phyloP scores from a whole-genome alignment of 2,329 filamentous ascomycete species.

The Pestalotiopsis sp. region DNA sequence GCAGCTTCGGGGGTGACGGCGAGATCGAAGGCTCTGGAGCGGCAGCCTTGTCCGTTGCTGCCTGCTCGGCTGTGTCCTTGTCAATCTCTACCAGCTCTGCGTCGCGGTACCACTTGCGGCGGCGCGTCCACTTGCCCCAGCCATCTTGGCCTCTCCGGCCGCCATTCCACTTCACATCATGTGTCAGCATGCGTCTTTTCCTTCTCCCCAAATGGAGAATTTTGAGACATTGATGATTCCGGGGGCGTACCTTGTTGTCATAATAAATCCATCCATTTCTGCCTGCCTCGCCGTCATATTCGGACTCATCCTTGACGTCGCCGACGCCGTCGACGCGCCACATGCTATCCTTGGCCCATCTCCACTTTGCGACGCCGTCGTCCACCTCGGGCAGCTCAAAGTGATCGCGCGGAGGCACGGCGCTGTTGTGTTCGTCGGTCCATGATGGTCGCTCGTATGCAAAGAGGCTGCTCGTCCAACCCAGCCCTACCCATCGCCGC shows the following conservation, averaged over 20 bases:
- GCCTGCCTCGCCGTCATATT: constrained; percentile 60
- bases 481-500: constrained; percentile 88
- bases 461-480: constrained; percentile 91
- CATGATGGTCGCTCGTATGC: constrained; percentile 87
- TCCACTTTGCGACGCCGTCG: constrained; percentile 59
- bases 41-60: constrained; percentile 41
- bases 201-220: neutral
- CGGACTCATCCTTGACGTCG: constrained; percentile 48
- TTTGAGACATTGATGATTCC: neutral
- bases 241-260: constrained; percentile 79
- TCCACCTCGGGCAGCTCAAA: constrained; percentile 64
- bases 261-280: constrained; percentile 93
- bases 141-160: constrained; percentile 82
- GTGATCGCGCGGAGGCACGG: constrained; percentile 71
- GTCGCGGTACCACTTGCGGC: constrained; percentile 94
- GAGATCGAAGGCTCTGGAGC: constrained; percentile 32
- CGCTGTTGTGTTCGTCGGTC: constrained; percentile 94
- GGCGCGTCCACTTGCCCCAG: constrained; percentile 91
- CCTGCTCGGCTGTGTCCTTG: constrained; percentile 20
- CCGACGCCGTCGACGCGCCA: constrained; percentile 83
- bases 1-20: constrained; percentile 26
- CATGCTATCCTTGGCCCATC: constrained; percentile 81
- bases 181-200: constrained; percentile 10
- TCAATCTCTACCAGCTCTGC: constrained; percentile 85
- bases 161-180: constrained; percentile 71